Base-by-base conservation (phyloP, 2,329 filamentous ascomycete species). In the Aureobasidium leucospermi region DNA sequence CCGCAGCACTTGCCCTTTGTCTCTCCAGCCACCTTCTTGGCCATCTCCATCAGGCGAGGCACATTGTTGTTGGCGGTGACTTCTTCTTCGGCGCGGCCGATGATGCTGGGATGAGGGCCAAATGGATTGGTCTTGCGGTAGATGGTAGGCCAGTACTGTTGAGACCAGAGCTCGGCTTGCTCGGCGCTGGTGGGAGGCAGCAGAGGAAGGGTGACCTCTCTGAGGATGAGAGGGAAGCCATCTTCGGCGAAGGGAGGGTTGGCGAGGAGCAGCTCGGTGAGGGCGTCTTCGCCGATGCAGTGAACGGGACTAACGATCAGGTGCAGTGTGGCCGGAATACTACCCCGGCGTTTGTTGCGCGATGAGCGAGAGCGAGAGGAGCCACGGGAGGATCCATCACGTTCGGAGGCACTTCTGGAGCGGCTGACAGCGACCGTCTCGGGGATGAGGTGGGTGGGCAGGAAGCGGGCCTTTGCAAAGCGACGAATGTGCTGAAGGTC, bases 111-210 rank as follows among this genome's bases (percentile, higher is more conserved):
- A 69, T 95, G 90, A 16, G 90, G 89, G 4, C 90, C 90, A 61
- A 92, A 88, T 2, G 89, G 89, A 68, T 94, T 94, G 65, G 88
- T 92, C 76, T 91, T 91, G 64, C 89, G 87, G 75, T 94, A 95
- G 51, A 92, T 84, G 1, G 86, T 88, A 11, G 90, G 90, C 90
- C 90, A 95, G 71, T 90, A 93, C 65, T 86, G 80, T 36, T 82
- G 78, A 29, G 85, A 87, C 89, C 89, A 94, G 69, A 83, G 77
- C 29, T 82, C 82, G 8, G 90, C 88, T 71, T 93, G 88, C 41
- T 86, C 79, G 65, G 86, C 82, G 3, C 88, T 92, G 5, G 86
- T 90, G 1, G 90, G 90, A 28, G 89, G 81, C 46, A 90, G 76
- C 29, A 87, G 76, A 6, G 90, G 90, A 11, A 94, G 86, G 0